These are phyloP conservation scores for Stagonosporopsis vannaccii DNA, from an alignment of 2,329 filamentous ascomycete genomes.

Conservation along the genomic window DNA sequence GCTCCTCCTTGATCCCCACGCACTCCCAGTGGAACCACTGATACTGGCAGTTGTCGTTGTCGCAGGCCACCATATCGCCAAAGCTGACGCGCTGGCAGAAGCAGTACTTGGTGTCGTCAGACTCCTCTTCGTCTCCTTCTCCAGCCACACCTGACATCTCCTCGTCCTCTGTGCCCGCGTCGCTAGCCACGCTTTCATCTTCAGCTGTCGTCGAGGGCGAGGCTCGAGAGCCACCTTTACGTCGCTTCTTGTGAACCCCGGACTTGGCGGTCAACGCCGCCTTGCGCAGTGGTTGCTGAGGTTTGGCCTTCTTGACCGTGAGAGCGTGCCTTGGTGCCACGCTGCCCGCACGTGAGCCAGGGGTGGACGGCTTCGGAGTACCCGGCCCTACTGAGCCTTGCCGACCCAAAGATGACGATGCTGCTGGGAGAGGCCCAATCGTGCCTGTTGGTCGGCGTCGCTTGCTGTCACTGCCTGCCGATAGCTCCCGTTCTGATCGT, in stretches of 20 bases:
- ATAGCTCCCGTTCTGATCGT: constrained; percentile 60
- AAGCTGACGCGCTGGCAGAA: constrained; percentile 83
- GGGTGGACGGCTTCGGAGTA: constrained; percentile 67
- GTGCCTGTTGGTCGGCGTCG: constrained; percentile 64
- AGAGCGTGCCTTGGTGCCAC: constrained; percentile 61
- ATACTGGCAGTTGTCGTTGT: constrained; percentile 80
- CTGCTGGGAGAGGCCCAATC: constrained; percentile 60
- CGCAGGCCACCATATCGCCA: constrained; percentile 88
- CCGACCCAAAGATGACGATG: constrained; percentile 63
- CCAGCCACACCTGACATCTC: constrained; percentile 60
- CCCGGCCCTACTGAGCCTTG: constrained; percentile 69
- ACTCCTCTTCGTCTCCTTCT: constrained; percentile 67
- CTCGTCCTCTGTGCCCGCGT: constrained; percentile 52
- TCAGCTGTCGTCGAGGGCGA: constrained; percentile 56
- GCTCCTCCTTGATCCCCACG: constrained; percentile 59
- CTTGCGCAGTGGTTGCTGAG: constrained; percentile 57
- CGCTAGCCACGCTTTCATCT: constrained; percentile 62
- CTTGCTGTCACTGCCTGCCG: constrained; percentile 63
- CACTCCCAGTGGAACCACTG: constrained; percentile 88
- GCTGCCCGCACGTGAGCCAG: constrained; percentile 64
- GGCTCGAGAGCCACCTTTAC: constrained; percentile 47
- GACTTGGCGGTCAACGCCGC: constrained; percentile 45
- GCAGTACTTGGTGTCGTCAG: constrained; percentile 81
- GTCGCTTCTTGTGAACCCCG: constrained; percentile 48
- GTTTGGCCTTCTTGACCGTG: constrained; percentile 63